Conservation (phyloP, 2,329 filamentous ascomycete genomes). For the Juglanconis oblonga region DNA sequence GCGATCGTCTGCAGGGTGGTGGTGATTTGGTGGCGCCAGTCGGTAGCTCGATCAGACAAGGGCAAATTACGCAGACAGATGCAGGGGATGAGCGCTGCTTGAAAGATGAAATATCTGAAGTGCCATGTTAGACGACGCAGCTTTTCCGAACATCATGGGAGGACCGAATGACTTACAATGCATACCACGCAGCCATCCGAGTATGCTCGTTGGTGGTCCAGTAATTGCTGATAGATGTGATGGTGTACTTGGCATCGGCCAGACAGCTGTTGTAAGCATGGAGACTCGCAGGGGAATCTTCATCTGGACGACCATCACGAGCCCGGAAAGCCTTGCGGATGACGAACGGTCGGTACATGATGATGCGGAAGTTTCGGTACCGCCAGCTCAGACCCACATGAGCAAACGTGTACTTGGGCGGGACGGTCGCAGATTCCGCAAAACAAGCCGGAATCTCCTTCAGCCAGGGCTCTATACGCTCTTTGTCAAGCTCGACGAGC, state of each 20-base stretch:
- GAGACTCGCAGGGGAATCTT: slow-evolving; percentile 20
- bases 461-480: slow-evolving; percentile 37
- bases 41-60: slow-evolving; percentile 29
- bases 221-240: slow-evolving; percentile 35
- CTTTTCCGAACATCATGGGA: background rate
- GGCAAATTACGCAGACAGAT: slow-evolving; percentile 45
- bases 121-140: background rate
- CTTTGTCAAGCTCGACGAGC: slow-evolving; percentile 37
- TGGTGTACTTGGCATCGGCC: slow-evolving; percentile 37
- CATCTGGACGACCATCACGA: slow-evolving; percentile 20
- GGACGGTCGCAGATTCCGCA: slow-evolving; percentile 28
- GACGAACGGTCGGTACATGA: slow-evolving; percentile 46
- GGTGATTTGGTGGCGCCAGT: slow-evolving; percentile 40
- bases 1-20: slow-evolving; percentile 34
- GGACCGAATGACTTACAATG: slow-evolving; percentile 24
- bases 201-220: slow-evolving; percentile 36
- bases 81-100: slow-evolving; percentile 45
- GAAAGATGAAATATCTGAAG: slow-evolving; percentile 43
- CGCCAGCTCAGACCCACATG: slow-evolving; percentile 43
- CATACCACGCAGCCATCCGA: slow-evolving; percentile 42
- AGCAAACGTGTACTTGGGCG: slow-evolving; percentile 34
- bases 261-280: slow-evolving; percentile 36
- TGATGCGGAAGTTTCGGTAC: slow-evolving; percentile 42
- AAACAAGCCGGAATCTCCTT: slow-evolving; percentile 35
- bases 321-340: slow-evolving; percentile 33